Percentiles rank a stretch among this genome's conserved stretches.
Conservation (phyloP, 352 stramenopile genomes). For the Phytophthora kernoviae region DNA sequence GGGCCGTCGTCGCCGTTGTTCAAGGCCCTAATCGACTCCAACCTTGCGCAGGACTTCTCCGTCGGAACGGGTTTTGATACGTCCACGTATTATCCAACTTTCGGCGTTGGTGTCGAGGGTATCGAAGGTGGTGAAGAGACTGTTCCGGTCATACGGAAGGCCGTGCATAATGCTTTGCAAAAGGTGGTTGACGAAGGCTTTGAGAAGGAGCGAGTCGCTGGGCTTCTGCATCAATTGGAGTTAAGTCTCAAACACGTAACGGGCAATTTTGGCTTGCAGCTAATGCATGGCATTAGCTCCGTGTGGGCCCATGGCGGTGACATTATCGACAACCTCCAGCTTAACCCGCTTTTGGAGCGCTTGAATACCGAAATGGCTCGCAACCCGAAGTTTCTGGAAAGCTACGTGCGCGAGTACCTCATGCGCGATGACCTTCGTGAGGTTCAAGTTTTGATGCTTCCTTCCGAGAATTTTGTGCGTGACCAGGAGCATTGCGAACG, state of each 20-base stretch:
- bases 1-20: constrained; percentile 82
- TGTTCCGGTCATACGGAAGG: constrained; percentile 65
- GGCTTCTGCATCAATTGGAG: constrained; percentile 81
- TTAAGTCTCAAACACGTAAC: constrained; percentile 86
- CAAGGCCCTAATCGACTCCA: constrained; percentile 80
- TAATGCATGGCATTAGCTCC: constrained; percentile 76
- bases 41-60: constrained; percentile 78
- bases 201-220: constrained; percentile 71
- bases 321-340: constrained; percentile 62
- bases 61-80: constrained; percentile 82
- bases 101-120: constrained; percentile 81
- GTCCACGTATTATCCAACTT: constrained; percentile 77
- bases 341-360: constrained; percentile 70
- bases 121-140: constrained; percentile 48
- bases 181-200: constrained; percentile 73
- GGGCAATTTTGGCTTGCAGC: constrained; percentile 79
- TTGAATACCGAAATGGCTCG: constrained; percentile 64
- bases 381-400: constrained; percentile 72
- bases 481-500: constrained; percentile 56
- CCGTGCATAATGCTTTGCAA: constrained; percentile 54
- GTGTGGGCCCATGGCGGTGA: constrained; percentile 77
- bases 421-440: constrained; percentile 54
- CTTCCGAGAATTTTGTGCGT: constrained; percentile 60
- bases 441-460: constrained; percentile 80
- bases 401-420: constrained; percentile 59